Percentiles rank a stretch among this genome's conserved stretches.
Evolutionary conservation across 768 basidiomycete genomes (phyloP).

Genomic region (Boletus insuetus): DNA sequence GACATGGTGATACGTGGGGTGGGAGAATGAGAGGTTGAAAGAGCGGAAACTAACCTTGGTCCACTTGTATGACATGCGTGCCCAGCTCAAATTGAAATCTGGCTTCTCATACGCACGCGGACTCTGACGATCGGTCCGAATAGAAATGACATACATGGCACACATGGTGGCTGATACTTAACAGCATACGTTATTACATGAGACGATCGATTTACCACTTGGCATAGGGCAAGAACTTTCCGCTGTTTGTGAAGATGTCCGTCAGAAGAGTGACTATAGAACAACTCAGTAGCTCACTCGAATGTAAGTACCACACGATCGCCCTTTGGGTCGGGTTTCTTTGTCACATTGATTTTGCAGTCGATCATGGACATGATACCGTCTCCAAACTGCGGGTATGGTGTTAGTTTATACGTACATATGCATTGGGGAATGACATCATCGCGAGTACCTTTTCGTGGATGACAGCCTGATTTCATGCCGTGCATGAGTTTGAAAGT

Average conservation of each 20-base stretch:
- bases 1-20: conserved; percentile 2
- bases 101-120: not conserved
- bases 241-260: conserved; percentile 39
- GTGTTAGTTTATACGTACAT: not conserved
- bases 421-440: not conserved
- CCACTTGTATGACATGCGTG: not conserved
- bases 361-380: conserved; percentile 91
- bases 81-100: conserved; percentile 15
- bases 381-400: conserved; percentile 62
- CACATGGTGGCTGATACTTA: not conserved
- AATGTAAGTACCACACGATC: conserved; percentile 78
- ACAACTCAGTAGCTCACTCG: conserved; percentile 50
- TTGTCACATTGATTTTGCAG: conserved; percentile 65
- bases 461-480: conserved; percentile 53
- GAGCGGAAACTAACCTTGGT: conserved; percentile 1
- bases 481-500: not conserved
- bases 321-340: conserved; percentile 73
- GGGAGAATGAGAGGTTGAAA: not conserved
- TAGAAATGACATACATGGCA: not conserved
- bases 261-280: not conserved
- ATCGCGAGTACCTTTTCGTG: conserved; percentile 60
- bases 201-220: conserved; percentile 48
- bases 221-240: conserved; percentile 74
- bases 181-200: conserved; percentile 1
- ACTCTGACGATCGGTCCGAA: too few species aligned